Conservation (phyloP, 768 basidiomycete genomes). For the Strobilomyces dryophilus region DNA sequence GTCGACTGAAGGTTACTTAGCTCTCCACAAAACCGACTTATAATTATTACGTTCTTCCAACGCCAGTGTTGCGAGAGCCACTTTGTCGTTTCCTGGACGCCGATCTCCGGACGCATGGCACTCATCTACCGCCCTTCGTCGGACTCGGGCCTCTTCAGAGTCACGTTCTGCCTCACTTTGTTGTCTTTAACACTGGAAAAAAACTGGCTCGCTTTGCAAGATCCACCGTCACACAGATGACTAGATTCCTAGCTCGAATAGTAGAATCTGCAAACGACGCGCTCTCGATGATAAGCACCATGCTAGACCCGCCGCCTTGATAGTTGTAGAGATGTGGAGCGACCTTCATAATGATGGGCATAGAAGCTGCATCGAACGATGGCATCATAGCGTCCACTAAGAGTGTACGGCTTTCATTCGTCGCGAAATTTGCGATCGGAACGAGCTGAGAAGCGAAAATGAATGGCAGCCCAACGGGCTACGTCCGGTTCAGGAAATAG, state of each 20-base stretch:
- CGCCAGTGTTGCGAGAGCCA: neutral
- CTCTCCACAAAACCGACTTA: neutral
- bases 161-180: neutral
- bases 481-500: neutral
- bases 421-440: neutral
- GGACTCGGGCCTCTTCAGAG: neutral
- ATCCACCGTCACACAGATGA: no score
- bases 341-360: neutral
- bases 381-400: neutral
- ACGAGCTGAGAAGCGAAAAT: neutral
- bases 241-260: no score
- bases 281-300: no score
- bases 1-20: no score
- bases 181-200: neutral
- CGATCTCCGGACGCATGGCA: no score
- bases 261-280: no score
- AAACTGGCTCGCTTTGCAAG: neutral
- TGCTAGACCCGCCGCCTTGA: neutral
- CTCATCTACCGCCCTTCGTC: neutral
- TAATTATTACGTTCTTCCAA: neutral
- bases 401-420: neutral
- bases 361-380: neutral
- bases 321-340: neutral
- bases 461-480: neutral
- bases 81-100: neutral